A percentile compares a stretch with the other conserved stretches of the same genome.
Conservation (phyloP, 2,329 filamentous ascomycete genomes). For the Colletotrichum liaoningense region DNA sequence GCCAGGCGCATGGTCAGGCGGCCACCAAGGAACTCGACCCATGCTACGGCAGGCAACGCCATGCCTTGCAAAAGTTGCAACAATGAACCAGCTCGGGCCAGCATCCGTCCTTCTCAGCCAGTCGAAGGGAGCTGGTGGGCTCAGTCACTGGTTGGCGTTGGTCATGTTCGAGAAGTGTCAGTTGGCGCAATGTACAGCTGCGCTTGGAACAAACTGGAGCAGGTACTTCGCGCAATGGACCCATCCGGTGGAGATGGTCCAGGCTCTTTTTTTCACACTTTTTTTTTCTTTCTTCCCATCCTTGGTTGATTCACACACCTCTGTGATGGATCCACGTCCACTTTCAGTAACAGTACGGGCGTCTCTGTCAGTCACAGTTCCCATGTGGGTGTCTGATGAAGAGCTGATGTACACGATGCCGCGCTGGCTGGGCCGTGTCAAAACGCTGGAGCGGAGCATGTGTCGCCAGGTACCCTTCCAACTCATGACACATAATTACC, state of each 20-base stretch:
- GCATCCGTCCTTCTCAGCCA: constrained; percentile 5
- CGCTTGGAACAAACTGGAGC: not conserved
- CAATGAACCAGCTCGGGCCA: not conserved
- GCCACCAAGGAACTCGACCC: not conserved
- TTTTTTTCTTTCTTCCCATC: not conserved
- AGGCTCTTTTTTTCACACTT: constrained; percentile 4
- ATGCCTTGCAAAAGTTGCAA: not conserved
- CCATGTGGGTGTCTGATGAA: not conserved
- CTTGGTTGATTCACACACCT: not conserved
- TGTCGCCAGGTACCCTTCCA: constrained; percentile 32
- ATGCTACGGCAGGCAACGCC: not conserved
- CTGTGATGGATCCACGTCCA: constrained; percentile 1
- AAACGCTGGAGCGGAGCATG: constrained; percentile 33
- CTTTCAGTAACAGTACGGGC: no score
- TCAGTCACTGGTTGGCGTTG: constrained; percentile 6
- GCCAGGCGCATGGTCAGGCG: constrained; percentile 9
- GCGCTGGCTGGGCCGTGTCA: constrained; percentile 21
- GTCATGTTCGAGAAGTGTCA: constrained; percentile 7
- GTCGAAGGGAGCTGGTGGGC: not conserved
- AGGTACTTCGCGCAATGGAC: not conserved
- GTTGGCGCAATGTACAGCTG: constrained; percentile 7
- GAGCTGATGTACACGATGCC: not conserved
- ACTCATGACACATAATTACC: constrained; percentile 51
- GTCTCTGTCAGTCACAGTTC: not conserved
- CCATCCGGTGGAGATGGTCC: constrained; percentile 24